phyloP scores from a whole-genome alignment of 176 grass and related monocot genomes.

The Olyra latifolia region DNA sequence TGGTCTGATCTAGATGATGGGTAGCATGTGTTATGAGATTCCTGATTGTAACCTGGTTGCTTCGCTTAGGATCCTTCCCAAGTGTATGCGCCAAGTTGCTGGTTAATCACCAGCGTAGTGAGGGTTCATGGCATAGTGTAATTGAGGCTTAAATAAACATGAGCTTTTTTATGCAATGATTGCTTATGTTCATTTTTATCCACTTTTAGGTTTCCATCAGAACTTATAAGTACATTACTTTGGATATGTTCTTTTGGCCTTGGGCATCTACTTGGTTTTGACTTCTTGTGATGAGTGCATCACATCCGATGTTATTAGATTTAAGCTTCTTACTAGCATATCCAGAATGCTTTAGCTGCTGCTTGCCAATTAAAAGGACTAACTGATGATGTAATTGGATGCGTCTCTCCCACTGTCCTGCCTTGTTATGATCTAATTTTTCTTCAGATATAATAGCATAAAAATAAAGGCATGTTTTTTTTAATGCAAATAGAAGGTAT shows the following conservation, averaged over 20 bases:
- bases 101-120: background rate
- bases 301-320: background rate
- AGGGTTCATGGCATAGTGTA: background rate
- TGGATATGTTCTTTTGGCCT: background rate
- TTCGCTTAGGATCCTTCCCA: background rate
- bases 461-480: background rate
- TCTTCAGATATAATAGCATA: background rate
- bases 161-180: background rate
- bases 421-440: background rate
- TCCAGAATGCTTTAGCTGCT: background rate
- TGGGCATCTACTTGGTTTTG: background rate
- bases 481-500: background rate
- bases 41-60: background rate
- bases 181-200: background rate
- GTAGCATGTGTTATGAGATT: background rate
- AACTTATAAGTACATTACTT: background rate
- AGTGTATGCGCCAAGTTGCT: background rate
- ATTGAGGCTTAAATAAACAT: background rate
- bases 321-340: background rate
- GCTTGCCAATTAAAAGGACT: background rate
- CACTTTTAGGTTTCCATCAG: background rate
- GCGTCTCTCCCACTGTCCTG: background rate
- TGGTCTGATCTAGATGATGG: background rate
- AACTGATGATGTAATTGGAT: background rate
- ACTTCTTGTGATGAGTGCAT: background rate